Conservation (phyloP, 2,329 filamentous ascomycete species). For the Diplocarpon mali region DNA sequence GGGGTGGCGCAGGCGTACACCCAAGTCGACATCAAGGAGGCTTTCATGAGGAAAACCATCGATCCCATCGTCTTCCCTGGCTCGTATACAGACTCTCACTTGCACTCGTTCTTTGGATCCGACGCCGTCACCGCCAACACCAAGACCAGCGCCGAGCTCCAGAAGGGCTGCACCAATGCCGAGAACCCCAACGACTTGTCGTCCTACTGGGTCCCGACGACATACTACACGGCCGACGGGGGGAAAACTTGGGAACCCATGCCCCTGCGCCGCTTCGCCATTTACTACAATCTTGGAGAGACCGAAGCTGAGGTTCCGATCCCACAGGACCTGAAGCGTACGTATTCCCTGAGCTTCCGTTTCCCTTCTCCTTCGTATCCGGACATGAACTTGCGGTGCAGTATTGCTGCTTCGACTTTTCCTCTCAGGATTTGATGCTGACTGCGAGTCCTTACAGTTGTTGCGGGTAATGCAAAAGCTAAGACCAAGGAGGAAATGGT, state of each 20-base stretch:
- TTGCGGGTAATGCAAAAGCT: conserved; percentile 29
- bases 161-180: conserved; percentile 33
- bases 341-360: no score
- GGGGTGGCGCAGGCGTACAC: no score
- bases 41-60: conserved; percentile 35
- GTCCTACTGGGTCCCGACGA: conserved; percentile 36
- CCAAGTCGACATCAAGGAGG: no score
- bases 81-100: conserved; percentile 29
- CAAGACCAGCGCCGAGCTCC: conserved; percentile 28
- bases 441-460: no score
- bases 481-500: conserved; percentile 26
- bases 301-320: conserved; percentile 33
- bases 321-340: conserved; percentile 31
- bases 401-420: no score
- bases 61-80: conserved; percentile 34
- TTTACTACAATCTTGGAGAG: conserved; percentile 35
- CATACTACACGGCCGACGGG: conserved; percentile 25
- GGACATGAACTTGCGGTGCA: no score
- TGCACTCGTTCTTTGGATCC: conserved; percentile 36
- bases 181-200: conserved; percentile 38
- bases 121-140: conserved; percentile 32
- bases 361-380: no score
- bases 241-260: conserved; percentile 28
- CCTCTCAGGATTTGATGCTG: no score
- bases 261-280: conserved; percentile 31